Conservation (phyloP, 331 rosid species). For the Malus hybrid region DNA sequence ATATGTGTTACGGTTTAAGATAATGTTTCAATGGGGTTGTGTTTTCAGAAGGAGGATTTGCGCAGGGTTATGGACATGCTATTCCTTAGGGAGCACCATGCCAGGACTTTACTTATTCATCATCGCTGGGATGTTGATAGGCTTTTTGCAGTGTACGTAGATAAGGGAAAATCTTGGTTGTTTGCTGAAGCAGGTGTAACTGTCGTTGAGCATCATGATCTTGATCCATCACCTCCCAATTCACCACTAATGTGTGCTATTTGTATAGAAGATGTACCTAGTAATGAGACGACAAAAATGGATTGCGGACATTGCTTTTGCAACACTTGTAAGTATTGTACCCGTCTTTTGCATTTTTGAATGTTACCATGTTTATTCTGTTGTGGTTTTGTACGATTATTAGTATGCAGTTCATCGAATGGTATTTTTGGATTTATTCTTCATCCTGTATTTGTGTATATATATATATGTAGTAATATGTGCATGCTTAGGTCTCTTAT, state of each 20-base stretch:
- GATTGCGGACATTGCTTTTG: constrained; percentile 95
- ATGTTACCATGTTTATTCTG: background rate
- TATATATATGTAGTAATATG: background rate
- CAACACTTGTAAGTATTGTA: constrained; percentile 62
- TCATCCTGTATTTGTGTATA: background rate
- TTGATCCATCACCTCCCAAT: constrained; percentile 15
- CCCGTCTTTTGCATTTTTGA: background rate
- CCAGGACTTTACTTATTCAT: constrained; percentile 81
- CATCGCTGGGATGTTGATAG: constrained; percentile 88
- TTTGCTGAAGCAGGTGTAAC: constrained; percentile 80
- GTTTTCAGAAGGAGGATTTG: constrained; percentile 72
- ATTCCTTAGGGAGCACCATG: constrained; percentile 71
- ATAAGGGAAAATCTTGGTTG: constrained; percentile 44
- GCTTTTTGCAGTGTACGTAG: constrained; percentile 64
- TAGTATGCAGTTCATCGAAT: background rate
- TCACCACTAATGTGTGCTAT: constrained; percentile 49
- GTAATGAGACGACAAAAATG: constrained; percentile 59
- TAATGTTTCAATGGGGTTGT: constrained; percentile 14
- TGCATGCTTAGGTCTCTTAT: background rate
- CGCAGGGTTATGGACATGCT: constrained; percentile 79
- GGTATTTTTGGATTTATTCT: background rate
- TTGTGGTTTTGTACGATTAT: background rate
- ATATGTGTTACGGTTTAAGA: background rate
- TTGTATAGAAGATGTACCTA: constrained; percentile 70
- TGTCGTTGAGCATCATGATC: constrained; percentile 36